phyloP scores from a whole-genome alignment of 192 early-diverging fungal genomes.

The Dissophora ornata region DNA sequence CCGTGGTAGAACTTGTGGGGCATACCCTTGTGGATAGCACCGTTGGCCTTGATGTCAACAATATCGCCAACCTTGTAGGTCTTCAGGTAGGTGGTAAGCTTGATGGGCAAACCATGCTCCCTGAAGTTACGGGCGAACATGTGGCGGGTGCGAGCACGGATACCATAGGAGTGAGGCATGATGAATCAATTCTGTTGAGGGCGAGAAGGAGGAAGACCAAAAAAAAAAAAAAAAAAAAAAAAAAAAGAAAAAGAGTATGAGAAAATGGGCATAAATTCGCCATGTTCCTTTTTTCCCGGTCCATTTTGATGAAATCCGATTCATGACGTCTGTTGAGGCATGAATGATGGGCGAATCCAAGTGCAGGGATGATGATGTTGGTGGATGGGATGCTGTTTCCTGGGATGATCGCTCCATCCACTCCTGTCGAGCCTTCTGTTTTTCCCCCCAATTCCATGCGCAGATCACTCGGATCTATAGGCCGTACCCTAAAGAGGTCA shows the following conservation, averaged over 20 bases:
- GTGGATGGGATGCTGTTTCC: neutral
- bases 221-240: too few relatives aligned
- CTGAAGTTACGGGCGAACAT: slow-evolving; percentile 98
- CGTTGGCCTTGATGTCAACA: slow-evolving; percentile 99
- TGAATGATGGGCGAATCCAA: too few relatives aligned
- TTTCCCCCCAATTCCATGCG: neutral
- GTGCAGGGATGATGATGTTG: slow-evolving; percentile 5
- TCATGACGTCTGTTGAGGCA: slow-evolving; percentile 16
- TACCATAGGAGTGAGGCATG: slow-evolving; percentile 92
- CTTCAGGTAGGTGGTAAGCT: slow-evolving; percentile 97
- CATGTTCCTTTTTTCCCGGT: slow-evolving; percentile 5
- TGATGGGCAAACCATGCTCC: slow-evolving; percentile 87
- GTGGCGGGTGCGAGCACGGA: slow-evolving; percentile 98
- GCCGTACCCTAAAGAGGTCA: slow-evolving; percentile 57
- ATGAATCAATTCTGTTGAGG: slow-evolving; percentile 52
- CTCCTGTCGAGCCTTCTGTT: neutral
- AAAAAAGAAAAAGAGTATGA: slow-evolving; percentile 13
- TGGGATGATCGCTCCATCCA: neutral
- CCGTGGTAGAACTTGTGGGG: slow-evolving; percentile 99
- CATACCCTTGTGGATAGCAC: slow-evolving; percentile 99
- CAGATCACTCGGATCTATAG: slow-evolving; percentile 13
- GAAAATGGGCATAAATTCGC: slow-evolving; percentile 25
- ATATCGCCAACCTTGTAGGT: slow-evolving; percentile 99
- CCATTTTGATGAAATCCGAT: too few relatives aligned
- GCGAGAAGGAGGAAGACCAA: slow-evolving; percentile 13